Percentiles rank a stretch among this genome's conserved stretches.
These are phyloP conservation scores for Clausena lansium DNA, from an alignment of 345 rosid genomes.

Conservation along the genomic window DNA sequence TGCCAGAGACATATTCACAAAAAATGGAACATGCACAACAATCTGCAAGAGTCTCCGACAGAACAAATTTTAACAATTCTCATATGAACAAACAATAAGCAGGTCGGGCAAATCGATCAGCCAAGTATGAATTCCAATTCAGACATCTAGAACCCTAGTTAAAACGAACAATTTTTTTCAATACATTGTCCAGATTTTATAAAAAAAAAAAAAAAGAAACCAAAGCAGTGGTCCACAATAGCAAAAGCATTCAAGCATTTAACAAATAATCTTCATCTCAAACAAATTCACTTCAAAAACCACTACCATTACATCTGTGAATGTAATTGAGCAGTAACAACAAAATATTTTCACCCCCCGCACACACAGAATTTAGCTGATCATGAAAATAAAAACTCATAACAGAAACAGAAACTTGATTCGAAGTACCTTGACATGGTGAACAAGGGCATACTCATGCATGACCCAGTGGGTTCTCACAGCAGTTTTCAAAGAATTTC, in stretches of 20 bases:
- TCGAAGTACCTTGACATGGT: constrained; percentile 35
- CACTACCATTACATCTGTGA: not conserved
- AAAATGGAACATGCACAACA: not conserved
- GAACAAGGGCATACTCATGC: constrained; percentile 45
- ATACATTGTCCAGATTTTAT: not conserved
- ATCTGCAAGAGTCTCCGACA: not conserved
- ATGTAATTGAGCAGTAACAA: not conserved
- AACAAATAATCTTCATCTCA: not conserved
- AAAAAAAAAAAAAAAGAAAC: not conserved
- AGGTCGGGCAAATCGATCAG: not conserved
- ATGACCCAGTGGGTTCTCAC: constrained; percentile 46
- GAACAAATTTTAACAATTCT: not conserved
- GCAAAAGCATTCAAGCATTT: not conserved
- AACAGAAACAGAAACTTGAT: not conserved
- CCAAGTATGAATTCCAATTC: not conserved
- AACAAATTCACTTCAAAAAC: not conserved
- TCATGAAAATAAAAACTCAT: not conserved
- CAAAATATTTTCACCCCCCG: not conserved
- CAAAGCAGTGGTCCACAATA: not conserved
- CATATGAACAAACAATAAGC: not conserved
- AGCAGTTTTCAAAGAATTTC: constrained; percentile 25
- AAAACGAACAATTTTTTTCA: not conserved
- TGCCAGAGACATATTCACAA: not conserved
- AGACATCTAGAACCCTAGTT: not conserved
- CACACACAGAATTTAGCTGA: not conserved